phyloP scores from a whole-genome alignment of 768 basidiomycete genomes.

The Russula vinacea region DNA sequence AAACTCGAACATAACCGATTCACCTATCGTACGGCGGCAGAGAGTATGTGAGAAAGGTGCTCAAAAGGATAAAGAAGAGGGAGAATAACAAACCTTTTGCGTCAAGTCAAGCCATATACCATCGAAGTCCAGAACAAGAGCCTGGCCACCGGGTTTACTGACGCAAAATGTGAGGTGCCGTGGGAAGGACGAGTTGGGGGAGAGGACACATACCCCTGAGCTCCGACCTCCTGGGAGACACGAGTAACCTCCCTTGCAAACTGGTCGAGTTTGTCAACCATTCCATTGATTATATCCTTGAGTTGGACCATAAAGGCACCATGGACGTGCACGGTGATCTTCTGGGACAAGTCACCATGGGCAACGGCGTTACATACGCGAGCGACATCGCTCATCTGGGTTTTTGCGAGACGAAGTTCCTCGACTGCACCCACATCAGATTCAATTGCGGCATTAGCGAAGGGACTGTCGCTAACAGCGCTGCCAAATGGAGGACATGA shows the following conservation, averaged over 20 bases:
- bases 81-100: constrained; percentile 49
- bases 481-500: too few relatives aligned
- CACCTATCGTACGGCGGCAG: constrained; percentile 41
- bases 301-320: constrained; percentile 51
- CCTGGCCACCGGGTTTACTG: constrained; percentile 77
- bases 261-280: constrained; percentile 55
- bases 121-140: constrained; percentile 76
- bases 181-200: constrained; percentile 11
- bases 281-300: constrained; percentile 46
- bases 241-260: constrained; percentile 88
- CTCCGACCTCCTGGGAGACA: constrained; percentile 76
- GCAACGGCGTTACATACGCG: constrained; percentile 52
- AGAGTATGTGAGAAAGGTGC: neutral
- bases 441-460: too few relatives aligned
- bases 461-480: too few relatives aligned
- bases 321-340: constrained; percentile 51
- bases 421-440: constrained; percentile 63
- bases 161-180: constrained; percentile 14
- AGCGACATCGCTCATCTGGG: constrained; percentile 66
- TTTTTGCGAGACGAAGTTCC: constrained; percentile 72
- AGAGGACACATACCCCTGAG: constrained; percentile 41
- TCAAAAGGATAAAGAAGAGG: constrained; percentile 1
- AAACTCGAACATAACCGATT: constrained; percentile 74
- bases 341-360: constrained; percentile 48
- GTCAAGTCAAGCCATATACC: constrained; percentile 84